phyloP scores from a whole-genome alignment of 2,329 filamentous ascomycete species.

The Monilinia fructicola region DNA sequence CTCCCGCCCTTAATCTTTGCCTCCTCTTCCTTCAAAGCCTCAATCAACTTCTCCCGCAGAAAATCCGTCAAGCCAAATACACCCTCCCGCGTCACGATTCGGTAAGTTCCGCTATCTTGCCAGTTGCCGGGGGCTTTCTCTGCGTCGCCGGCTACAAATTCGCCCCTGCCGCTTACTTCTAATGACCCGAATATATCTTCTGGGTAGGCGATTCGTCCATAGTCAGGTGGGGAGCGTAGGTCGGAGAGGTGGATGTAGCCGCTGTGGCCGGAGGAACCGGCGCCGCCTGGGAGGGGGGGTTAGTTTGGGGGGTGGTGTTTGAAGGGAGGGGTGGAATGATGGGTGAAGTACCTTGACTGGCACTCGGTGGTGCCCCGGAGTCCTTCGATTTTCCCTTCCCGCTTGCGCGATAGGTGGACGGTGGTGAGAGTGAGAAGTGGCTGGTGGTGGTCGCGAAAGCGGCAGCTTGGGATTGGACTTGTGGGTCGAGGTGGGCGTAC shows the following conservation, averaged over 20 bases:
- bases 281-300: conserved; percentile 48
- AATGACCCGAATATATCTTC: conserved; percentile 70
- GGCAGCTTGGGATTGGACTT: conserved; percentile 55
- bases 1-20: conserved; percentile 33
- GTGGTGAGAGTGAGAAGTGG: background rate
- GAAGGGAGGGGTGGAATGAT: conserved; percentile 44
- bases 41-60: conserved; percentile 53
- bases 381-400: background rate
- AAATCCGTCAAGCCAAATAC: conserved; percentile 59
- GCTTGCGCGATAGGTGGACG: background rate
- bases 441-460: conserved; percentile 55
- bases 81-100: conserved; percentile 63
- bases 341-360: conserved; percentile 49
- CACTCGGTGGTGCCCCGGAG: conserved; percentile 44
- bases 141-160: conserved; percentile 43
- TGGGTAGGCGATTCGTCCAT: conserved; percentile 66
- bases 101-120: conserved; percentile 61
- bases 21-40: conserved; percentile 54
- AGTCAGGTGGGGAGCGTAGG: conserved; percentile 62
- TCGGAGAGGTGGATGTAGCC: conserved; percentile 67
- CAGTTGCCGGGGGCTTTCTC: conserved; percentile 47
- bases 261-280: conserved; percentile 58
- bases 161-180: conserved; percentile 58
- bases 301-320: background rate
- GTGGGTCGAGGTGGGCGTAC: conserved; percentile 57